Base-by-base conservation (phyloP, 768 basidiomycete genomes). In the Suillus subluteus region DNA sequence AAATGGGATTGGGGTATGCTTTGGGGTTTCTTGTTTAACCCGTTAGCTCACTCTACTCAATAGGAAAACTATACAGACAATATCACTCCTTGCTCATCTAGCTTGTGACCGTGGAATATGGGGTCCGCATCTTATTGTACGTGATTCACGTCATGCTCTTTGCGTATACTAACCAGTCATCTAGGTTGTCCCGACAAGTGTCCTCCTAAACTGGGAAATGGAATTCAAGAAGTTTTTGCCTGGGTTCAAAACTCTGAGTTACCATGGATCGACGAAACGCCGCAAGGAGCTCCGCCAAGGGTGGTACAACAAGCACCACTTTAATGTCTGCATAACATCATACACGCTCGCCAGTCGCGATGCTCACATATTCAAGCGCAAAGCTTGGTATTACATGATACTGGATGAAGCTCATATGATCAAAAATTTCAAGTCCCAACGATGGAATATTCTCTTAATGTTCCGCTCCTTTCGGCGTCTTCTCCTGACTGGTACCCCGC, bases 391-490 rank as follows among this genome's bases (percentile, higher is more conserved):
- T 74, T 98, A 98, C 72, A 93, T 98, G 91, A 88, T 98, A 64
- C 87, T 98, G 6, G 95, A 98, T 74, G 95, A 98, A 78, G 96
- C 95, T 8, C 95, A 98, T 74, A 97, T 96, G 88, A 96, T 98
- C 87, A 96, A 96, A 81, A 98, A 98, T 76, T 97, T 96, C 81
- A 89, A 90, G 73, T 94, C 92, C 0, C 94, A 98, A 75, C 86
- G 96, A 44, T 98, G 96, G 95, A 94, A 94, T 72, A 94, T 90
- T 38, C 79, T 98, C 12, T 83, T 97, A 15, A 92, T 94, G 85
- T 96, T 97, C 78, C 86, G 91, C 38, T 92, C 91, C 12, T 91
- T 91, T 74, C 87, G 92, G 38, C 90, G 98, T 15, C 82, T 99
- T 48, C 86, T 99, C 62, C 79, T 99, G 62, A 99, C 98, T 0